Base-by-base conservation (phyloP, 2,329 filamentous ascomycete genomes). In the Rhexocercosporidium sp. region DNA sequence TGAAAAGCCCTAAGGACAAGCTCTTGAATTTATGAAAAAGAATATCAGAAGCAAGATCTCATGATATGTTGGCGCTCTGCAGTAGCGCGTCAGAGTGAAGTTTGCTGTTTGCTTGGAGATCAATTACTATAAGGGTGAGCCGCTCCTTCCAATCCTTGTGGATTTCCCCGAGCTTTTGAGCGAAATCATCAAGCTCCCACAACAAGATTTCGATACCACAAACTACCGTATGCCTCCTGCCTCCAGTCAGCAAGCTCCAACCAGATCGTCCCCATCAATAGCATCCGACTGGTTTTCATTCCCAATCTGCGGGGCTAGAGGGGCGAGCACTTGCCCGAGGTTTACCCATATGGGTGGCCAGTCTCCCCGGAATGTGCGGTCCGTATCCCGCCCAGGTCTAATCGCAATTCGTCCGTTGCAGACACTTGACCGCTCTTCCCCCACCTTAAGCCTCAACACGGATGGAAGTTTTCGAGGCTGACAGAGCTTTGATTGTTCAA, bases 101-200 rank as follows among this genome's bases (percentile, higher is more conserved):
- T 37, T n/a, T 37, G 12, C 34, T 31, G 16, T 31, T 53, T 53
- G 49, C 49, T 59, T 3, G 5, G 27, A 41, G 31, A 47, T 47
- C 44, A 47, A 7, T 47, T n/a, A n/a, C n/a, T n/a, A n/a, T n/a
- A 37, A 37, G 12, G 8, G 9, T 37, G 7, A 25, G 44, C 44
- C 4, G 5, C n/a, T 47, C 20, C 6, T 47, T n/a, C 20, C 44
- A 22, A 9, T 11, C 18, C 5, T 16, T 8, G 59, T 53, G 59
- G 47, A 56, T 22, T 67, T 44, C 39, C 63, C 31, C 54, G 63
- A 60, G 46, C 22, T 51, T 60, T 65, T 34, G 44, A 60, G 63
- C 56, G 56, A 31, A 18, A 9, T 54, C 7, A 29, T 62, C 41
- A 20, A 44, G 5, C 59, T 53, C 39, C 46, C 16, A 9, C 41